Evolutionary conservation across 1,284 basidiomycete genomes (phyloP).

Genomic region (Laetiporus sulphureus): DNA sequence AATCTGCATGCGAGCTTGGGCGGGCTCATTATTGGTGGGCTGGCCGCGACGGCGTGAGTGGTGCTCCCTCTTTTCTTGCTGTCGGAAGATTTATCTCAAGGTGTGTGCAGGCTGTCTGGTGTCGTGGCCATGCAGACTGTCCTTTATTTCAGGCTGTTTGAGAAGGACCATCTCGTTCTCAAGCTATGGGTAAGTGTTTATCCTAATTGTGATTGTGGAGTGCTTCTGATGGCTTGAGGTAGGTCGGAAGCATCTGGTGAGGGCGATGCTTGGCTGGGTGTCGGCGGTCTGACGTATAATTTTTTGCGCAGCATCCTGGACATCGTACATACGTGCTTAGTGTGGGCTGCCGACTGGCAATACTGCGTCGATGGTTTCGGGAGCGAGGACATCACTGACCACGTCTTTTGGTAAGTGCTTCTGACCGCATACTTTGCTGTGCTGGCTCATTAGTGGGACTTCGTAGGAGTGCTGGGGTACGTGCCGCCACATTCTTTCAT

Average conservation of each 20-base stretch:
- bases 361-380: slow-evolving; percentile 21
- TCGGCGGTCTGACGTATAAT: too few species aligned
- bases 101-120: slow-evolving; percentile 23
- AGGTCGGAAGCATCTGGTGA: too few species aligned
- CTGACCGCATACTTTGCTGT: not conserved
- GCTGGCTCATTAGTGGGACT: not conserved
- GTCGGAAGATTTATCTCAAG: too few species aligned
- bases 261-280: too few species aligned
- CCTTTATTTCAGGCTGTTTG: slow-evolving; percentile 11
- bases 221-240: too few species aligned
- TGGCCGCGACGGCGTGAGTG: slow-evolving; percentile 17
- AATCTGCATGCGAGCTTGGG: slow-evolving; percentile 19
- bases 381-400: slow-evolving; percentile 13
- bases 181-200: slow-evolving; percentile 23
- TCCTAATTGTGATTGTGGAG: too few species aligned
- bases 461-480: slow-evolving; percentile 15
- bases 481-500: too few species aligned
- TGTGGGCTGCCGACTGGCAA: slow-evolving; percentile 16
- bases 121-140: slow-evolving; percentile 11
- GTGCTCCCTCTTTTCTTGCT: too few species aligned
- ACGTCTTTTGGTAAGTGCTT: slow-evolving; percentile 19
- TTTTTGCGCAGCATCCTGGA: slow-evolving; percentile 17
- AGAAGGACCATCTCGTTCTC: slow-evolving; percentile 10
- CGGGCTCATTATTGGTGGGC: slow-evolving; percentile 16
- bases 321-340: slow-evolving; percentile 18